Percentiles rank a stretch among this genome's conserved stretches.
Evolutionary conservation across 1,139 yeast species (phyloP).

Genomic region (Pichia sp.): DNA sequence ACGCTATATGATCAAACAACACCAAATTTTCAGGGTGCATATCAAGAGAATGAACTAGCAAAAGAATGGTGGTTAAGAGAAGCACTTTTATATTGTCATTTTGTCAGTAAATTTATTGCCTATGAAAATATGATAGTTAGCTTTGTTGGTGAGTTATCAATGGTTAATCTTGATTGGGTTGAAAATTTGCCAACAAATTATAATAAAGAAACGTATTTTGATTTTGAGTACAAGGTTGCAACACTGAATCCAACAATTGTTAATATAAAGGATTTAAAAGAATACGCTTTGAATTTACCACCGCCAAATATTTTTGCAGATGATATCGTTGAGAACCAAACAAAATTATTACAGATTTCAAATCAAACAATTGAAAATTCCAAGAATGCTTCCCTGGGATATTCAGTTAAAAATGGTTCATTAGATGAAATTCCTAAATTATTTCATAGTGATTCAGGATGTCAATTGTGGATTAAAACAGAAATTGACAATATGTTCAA

Average conservation of each 20-base stretch:
- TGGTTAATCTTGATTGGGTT: slow-evolving; percentile 12
- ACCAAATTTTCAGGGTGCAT: slow-evolving; percentile 25
- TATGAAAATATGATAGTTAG: slow-evolving; percentile 31
- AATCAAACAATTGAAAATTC: slow-evolving; percentile 19
- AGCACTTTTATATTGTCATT: slow-evolving; percentile 32
- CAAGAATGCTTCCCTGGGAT: slow-evolving; percentile 30
- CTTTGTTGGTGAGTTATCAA: slow-evolving; percentile 27
- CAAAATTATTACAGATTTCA: slow-evolving; percentile 24
- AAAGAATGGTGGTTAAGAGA: slow-evolving; percentile 36
- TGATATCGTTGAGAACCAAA: slow-evolving; percentile 24
- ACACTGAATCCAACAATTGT: slow-evolving; percentile 14
- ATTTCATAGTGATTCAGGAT: slow-evolving; percentile 23
- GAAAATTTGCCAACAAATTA: background rate
- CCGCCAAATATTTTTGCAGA: slow-evolving; percentile 32
- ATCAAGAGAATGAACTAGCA: slow-evolving; percentile 28
- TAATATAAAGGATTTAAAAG: slow-evolving; percentile 13
- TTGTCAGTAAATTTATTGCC: slow-evolving; percentile 28
- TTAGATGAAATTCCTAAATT: slow-evolving; percentile 29
- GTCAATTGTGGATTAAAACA: slow-evolving; percentile 48
- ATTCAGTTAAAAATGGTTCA: slow-evolving; percentile 26
- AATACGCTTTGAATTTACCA: slow-evolving; percentile 18
- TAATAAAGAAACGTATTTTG: slow-evolving; percentile 30
- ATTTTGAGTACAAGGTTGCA: slow-evolving; percentile 31
- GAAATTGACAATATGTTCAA: slow-evolving; percentile 24
- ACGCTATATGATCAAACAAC: slow-evolving; percentile 31